Conservation (phyloP, 2,329 filamentous ascomycete species). For the Paracoccidioides lutzii region DNA sequence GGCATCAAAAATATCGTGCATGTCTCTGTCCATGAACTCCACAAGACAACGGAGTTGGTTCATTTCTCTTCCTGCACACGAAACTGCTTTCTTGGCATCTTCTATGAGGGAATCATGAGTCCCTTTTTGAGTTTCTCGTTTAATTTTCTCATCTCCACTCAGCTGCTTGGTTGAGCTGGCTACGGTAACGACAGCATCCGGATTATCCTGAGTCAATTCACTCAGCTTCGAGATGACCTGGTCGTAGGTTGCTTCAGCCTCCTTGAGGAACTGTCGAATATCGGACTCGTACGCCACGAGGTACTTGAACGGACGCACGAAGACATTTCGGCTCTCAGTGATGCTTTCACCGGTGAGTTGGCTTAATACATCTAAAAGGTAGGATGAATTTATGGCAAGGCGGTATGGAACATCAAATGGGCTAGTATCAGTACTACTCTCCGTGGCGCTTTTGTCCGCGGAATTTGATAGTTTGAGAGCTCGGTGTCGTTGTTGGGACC, state of each 20-base stretch:
- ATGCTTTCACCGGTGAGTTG: background rate
- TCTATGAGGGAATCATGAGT: background rate
- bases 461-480: background rate
- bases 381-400: background rate
- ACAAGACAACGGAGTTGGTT: conserved; percentile 1
- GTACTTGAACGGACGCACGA: conserved; percentile 1
- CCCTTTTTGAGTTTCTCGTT: background rate
- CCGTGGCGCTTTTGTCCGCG: background rate
- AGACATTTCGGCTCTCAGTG: background rate
- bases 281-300: background rate
- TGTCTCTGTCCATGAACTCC: conserved; percentile 1
- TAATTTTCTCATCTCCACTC: background rate
- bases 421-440: background rate
- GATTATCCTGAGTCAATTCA: background rate
- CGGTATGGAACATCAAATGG: background rate
- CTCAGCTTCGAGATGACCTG: background rate
- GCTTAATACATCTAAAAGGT: background rate
- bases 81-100: background rate
- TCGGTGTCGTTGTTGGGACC: background rate
- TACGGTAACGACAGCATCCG: background rate
- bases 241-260: background rate
- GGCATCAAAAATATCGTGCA: background rate
- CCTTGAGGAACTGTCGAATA: background rate
- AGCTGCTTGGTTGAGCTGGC: too few relatives aligned
- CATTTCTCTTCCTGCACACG: background rate